Conservation (phyloP, 106 monocot genomes). For the Dioscorea alata region DNA sequence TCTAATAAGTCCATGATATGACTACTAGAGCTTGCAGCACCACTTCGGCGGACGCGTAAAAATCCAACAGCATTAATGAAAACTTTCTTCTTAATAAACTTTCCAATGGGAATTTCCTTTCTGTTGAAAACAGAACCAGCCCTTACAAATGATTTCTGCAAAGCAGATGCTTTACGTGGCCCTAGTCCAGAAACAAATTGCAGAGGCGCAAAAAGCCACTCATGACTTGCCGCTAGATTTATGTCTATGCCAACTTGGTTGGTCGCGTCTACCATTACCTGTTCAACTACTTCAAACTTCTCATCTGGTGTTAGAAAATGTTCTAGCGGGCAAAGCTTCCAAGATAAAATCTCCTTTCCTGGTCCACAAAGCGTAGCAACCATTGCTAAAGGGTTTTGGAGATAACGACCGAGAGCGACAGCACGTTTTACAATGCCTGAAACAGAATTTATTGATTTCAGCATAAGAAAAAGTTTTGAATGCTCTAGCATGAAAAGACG, state of each 20-base stretch:
- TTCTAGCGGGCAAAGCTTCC: conserved; percentile 83
- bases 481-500: too few relatives aligned
- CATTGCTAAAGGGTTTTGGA: conserved; percentile 98
- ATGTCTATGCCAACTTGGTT: conserved; percentile 90
- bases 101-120: conserved; percentile 76
- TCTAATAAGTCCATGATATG: conserved; percentile 83
- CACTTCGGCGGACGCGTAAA: conserved; percentile 78
- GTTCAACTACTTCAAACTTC: conserved; percentile 89
- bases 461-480: background rate
- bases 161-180: conserved; percentile 78
- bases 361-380: conserved; percentile 93
- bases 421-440: conserved; percentile 94
- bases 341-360: conserved; percentile 86
- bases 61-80: conserved; percentile 84
- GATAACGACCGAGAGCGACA: conserved; percentile 86
- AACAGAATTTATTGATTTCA: background rate
- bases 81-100: conserved; percentile 74
- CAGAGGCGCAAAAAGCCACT: conserved; percentile 90
- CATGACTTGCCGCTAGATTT: conserved; percentile 92
- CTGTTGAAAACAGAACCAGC: conserved; percentile 64
- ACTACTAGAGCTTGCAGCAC: conserved; percentile 56
- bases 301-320: conserved; percentile 85
- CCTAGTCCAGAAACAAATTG: conserved; percentile 95
- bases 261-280: conserved; percentile 94
- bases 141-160: conserved; percentile 76